Conservation (phyloP, 257 asterid genomes). For the Knoxia roxburghii region DNA sequence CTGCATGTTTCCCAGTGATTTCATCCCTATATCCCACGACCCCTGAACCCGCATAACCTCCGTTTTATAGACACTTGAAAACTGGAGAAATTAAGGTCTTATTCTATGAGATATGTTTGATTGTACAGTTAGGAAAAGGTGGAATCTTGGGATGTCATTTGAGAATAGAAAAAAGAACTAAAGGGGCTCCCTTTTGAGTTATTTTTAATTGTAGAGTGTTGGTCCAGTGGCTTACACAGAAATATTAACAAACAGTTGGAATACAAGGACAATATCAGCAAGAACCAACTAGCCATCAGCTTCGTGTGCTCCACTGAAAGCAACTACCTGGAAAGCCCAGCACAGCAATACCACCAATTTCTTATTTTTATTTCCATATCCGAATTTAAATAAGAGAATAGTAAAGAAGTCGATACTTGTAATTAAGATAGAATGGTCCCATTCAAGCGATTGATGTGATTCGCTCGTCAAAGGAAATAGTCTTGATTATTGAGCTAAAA, state of each 20-base stretch:
- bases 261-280: background rate
- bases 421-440: too few relatives aligned
- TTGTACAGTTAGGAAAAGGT: background rate
- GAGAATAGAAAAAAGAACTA: background rate
- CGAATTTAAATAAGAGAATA: too few relatives aligned
- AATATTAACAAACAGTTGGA: background rate
- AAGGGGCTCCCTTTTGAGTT: background rate
- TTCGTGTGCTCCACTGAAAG: conserved; percentile 1
- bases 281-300: conserved; percentile 3
- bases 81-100: too few relatives aligned
- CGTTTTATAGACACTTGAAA: background rate
- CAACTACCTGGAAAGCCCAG: background rate
- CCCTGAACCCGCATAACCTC: background rate
- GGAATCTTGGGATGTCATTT: background rate
- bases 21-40: background rate
- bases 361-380: too few relatives aligned
- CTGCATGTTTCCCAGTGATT: background rate
- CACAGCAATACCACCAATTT: background rate
- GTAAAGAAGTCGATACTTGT: too few relatives aligned
- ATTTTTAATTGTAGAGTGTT: background rate
- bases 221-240: background rate
- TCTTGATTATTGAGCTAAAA: too few relatives aligned
- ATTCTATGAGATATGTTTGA: background rate
- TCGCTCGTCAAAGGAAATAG: too few relatives aligned
- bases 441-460: too few relatives aligned